These are phyloP conservation scores for Trichosporon asahii DNA, from an alignment of 1,284 basidiomycete species.

Conservation along the genomic window DNA sequence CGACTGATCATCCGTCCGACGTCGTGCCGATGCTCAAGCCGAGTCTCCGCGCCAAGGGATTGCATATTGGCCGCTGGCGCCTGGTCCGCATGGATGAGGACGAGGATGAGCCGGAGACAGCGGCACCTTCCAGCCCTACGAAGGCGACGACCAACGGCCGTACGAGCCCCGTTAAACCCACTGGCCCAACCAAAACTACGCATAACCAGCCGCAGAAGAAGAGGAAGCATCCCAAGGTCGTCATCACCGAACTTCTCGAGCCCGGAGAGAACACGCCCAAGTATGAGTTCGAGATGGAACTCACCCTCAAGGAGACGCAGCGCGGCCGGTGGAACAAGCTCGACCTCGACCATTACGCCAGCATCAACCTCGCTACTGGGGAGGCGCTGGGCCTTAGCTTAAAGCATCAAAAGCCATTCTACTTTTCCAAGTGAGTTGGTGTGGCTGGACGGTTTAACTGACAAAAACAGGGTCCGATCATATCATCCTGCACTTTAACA, in stretches of 20 bases:
- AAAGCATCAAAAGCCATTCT: conserved; percentile 82
- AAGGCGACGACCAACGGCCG: background rate
- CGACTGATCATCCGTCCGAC: conserved; percentile 74
- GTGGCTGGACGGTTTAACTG: too few relatives aligned
- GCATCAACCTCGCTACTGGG: conserved; percentile 68
- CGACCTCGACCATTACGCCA: conserved; percentile 69
- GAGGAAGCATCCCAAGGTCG: conserved; percentile 19
- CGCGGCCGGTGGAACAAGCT: conserved; percentile 83
- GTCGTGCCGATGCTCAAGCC: conserved; percentile 75
- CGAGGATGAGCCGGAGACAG: background rate
- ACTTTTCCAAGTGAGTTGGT: conserved; percentile 70
- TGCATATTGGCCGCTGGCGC: conserved; percentile 49
- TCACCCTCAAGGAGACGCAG: conserved; percentile 71
- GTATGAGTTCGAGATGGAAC: conserved; percentile 81
- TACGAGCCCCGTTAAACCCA: conserved; percentile 1
- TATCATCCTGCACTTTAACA: conserved; percentile 16
- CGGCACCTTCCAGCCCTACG: background rate
- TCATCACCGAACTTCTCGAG: conserved; percentile 46
- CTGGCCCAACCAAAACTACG: background rate
- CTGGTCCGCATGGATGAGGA: conserved; percentile 31
- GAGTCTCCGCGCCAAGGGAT: conserved; percentile 70
- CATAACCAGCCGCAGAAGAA: background rate
- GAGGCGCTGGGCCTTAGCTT: conserved; percentile 68
- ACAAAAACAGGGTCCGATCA: conserved; percentile 25
- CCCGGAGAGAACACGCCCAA: conserved; percentile 52